Evolutionary conservation across 108 stramenopile species (phyloP), one percentile per base, ranked within the genome.

Genomic region (Ochromonas danica): DNA sequence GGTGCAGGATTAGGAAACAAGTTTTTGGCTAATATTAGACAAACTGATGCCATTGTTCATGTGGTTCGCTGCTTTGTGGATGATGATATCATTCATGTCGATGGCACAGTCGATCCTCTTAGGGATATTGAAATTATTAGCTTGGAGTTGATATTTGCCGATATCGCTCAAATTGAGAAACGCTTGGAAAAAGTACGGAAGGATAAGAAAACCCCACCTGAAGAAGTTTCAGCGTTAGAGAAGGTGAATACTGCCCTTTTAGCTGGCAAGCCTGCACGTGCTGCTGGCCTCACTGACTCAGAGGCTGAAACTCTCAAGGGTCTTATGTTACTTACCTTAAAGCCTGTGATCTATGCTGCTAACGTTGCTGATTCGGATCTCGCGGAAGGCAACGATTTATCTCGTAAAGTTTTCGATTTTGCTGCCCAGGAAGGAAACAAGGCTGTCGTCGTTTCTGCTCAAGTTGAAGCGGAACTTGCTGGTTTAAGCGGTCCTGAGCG

Each of bases 1-100:
- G 97, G 99, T 40, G 96, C 97, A 85, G 98, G 98, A 36, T 82
- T 99, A 1, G 98, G 98, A n/a, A 99, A 99, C 85, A 89, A 98
- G 81, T 99, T 99, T 86, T 86, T 99, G 38, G 93, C 94, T 0
- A 93, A 95, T 65, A 97, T 99, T 86, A 93, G 98, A 77, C 93
- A 93, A 81, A 91, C 89, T 75, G 91, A 92, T 67, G 91, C 80
- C 80, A 90, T 92, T 62, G 88, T 89, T 22, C 93, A 93, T 78
- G 91, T 93, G 1, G 95, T 90, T 1, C 90, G 98, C 42, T 99
- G 98, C 89, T 99, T 99, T 80, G 94, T 95, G 41, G 93, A 99
- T 82, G 92, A 94, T 39, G 94, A 99, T 89, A 94, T 99, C 17
- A 94, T 97, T 78, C 98, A 97, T 80, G 96, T 97, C 36, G 93